A percentile compares a stretch with the other conserved stretches of the same genome.
Evolutionary conservation across 345 rosid genomes (phyloP).

Genomic region (Ceriops decandra): DNA sequence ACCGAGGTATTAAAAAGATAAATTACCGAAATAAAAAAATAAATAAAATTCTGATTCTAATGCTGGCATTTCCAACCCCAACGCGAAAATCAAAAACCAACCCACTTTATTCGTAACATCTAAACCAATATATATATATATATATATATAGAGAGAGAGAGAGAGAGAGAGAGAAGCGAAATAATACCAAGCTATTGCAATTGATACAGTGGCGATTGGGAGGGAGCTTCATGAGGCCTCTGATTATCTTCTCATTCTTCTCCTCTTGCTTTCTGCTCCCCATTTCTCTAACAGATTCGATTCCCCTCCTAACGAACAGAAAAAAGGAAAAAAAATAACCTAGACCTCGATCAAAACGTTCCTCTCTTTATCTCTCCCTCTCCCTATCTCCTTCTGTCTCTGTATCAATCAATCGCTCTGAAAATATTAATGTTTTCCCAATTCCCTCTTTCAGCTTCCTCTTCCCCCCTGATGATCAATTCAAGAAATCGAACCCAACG

Average conservation of each 20-base stretch:
- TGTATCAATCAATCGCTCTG: too few relatives aligned
- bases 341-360: constrained; percentile 1
- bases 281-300: constrained; percentile 39
- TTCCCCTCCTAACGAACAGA: too few relatives aligned
- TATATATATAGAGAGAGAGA: too few relatives aligned
- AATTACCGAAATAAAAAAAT: too few relatives aligned
- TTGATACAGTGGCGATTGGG: constrained; percentile 96
- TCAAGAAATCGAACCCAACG: background rate
- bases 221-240: constrained; percentile 98
- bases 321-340: background rate
- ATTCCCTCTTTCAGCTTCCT: background rate
- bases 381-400: background rate
- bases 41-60: too few relatives aligned
- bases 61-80: too few relatives aligned
- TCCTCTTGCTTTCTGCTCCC: constrained; percentile 91
- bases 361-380: background rate
- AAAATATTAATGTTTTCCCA: too few relatives aligned
- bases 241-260: constrained; percentile 84
- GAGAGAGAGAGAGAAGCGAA: background rate
- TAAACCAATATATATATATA: too few relatives aligned
- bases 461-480: too few relatives aligned
- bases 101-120: too few relatives aligned
- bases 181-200: constrained; percentile 82
- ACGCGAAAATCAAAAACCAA: too few relatives aligned
- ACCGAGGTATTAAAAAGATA: too few relatives aligned